These are phyloP conservation scores for Saccharomycopsis sp. DNA, from an alignment of 805 yeast species.

Conservation along the genomic window DNA sequence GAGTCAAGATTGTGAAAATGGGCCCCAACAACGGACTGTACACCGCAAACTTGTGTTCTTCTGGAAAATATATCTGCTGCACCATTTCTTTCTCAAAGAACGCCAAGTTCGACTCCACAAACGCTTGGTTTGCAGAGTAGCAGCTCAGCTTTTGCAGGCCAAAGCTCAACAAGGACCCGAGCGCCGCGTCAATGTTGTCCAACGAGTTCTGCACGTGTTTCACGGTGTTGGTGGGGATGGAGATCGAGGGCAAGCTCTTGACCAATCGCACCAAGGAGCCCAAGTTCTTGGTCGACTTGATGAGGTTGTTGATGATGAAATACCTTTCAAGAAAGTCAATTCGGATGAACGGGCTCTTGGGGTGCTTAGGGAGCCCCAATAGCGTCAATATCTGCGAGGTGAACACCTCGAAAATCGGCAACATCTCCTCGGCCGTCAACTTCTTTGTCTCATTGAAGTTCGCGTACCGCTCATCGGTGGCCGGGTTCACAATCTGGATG, in stretches of 20 bases:
- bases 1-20: constrained; percentile 49
- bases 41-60: constrained; percentile 91
- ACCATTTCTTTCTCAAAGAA: constrained; percentile 94
- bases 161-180: constrained; percentile 26
- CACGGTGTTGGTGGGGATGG: constrained; percentile 70
- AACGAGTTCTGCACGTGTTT: constrained; percentile 48
- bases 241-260: constrained; percentile 61
- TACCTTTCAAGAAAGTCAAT: constrained; percentile 59
- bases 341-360: constrained; percentile 52
- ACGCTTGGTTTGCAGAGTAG: constrained; percentile 40
- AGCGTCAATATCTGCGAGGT: constrained; percentile 66
- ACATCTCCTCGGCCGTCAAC: constrained; percentile 38
- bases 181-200: constrained; percentile 31
- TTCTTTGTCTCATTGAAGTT: constrained; percentile 21
- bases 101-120: constrained; percentile 55
- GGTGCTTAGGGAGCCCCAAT: constrained; percentile 55
- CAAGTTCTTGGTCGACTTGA: constrained; percentile 57
- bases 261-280: constrained; percentile 64
- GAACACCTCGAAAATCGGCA: constrained; percentile 56
- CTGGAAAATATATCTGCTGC: constrained; percentile 90
- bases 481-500: constrained; percentile 40
- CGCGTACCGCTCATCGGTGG: constrained; percentile 22
- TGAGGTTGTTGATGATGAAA: constrained; percentile 48
- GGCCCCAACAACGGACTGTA: constrained; percentile 90
- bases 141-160: constrained; percentile 35